Base-by-base conservation (phyloP, 2,329 filamentous ascomycete species). In the Colletotrichum theobromicola region DNA sequence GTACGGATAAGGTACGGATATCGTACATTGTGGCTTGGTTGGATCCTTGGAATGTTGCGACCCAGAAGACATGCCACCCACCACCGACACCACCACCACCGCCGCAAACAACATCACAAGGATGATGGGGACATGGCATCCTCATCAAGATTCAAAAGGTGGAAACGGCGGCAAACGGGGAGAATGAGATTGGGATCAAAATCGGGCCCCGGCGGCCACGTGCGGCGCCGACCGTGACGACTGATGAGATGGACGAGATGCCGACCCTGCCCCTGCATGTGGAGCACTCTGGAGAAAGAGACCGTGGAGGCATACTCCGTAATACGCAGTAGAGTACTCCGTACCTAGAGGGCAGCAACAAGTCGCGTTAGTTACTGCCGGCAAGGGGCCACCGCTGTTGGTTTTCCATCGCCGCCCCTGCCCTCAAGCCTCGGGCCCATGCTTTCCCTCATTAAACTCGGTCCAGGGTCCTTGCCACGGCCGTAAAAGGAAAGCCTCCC, bases 121-220 rank as follows among this genome's bases (percentile, higher is more conserved):
- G 57, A 60, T 32, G 13, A 60, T 32, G 46, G 58, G 46, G 69
- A 35, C 55, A 69, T 57, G 18, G 35, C 42, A 63, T 63, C 62
- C 30, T 37, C 50, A 30, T 72, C 61, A 50, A 74, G 67, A 60
- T 60, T 46, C 57, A 32, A 34, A 32, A 8, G 21, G 72, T 57
- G 67, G 58, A 53, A 62, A 63, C 32, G 30, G 34, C 62, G 70
- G 66, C 58, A 70, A 63, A 64, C 74, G 75, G 78, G 79, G 42
- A 46, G 42, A 21, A 46, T 46, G n/a, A 81, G 75, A 80, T 81
- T 80, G 62, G 72, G 61, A 77, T 71, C 77, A 75, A 75, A 77
- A 76, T 75, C 65, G 76, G 77, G 77, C 58, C 78, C 79, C 68
- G 74, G 77, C 77, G 74, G 79, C 80, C 80, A 81, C 80, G 80